A percentile compares a stretch with the other conserved stretches of the same genome.
phyloP scores from a whole-genome alignment of 352 stramenopile genomes.

The Bremia lactucae region DNA sequence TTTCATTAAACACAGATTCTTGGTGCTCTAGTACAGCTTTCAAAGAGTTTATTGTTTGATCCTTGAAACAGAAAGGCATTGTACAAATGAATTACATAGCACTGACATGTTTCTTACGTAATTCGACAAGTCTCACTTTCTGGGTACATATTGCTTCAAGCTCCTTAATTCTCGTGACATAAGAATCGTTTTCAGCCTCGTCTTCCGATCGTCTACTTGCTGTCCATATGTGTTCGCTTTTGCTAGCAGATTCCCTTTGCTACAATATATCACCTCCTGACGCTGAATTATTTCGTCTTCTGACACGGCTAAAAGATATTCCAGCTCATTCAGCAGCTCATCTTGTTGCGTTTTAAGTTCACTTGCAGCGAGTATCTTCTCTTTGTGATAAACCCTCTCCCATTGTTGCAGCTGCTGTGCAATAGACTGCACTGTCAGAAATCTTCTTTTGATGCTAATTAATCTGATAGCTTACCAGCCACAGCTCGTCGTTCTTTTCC shows the following conservation, averaged over 20 bases:
- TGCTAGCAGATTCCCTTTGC: slow-evolving; percentile 2
- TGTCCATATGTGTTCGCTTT: slow-evolving; percentile 3
- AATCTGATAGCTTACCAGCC: slow-evolving; percentile 17
- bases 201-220: slow-evolving; percentile 9
- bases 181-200: slow-evolving; percentile 11
- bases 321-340: slow-evolving; percentile 39
- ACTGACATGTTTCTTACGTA: neutral
- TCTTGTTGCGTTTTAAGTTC: slow-evolving; percentile 39
- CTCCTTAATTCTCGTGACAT: slow-evolving; percentile 36
- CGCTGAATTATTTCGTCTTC: slow-evolving; percentile 18
- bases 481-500: slow-evolving; percentile 31
- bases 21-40: slow-evolving; percentile 62
- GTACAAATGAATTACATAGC: no score
- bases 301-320: slow-evolving; percentile 29
- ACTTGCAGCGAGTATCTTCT: slow-evolving; percentile 24
- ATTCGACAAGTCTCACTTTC: slow-evolving; percentile 29
- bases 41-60: slow-evolving; percentile 52
- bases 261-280: slow-evolving; percentile 1
- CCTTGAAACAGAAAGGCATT: no score
- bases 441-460: neutral
- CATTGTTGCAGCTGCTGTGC: slow-evolving; percentile 42
- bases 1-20: slow-evolving; percentile 54
- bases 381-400: slow-evolving; percentile 43
- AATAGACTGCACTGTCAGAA: slow-evolving; percentile 1
- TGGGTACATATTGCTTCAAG: slow-evolving; percentile 65